Conservation (phyloP, 306 rosid species). For the Malus sieversii region DNA sequence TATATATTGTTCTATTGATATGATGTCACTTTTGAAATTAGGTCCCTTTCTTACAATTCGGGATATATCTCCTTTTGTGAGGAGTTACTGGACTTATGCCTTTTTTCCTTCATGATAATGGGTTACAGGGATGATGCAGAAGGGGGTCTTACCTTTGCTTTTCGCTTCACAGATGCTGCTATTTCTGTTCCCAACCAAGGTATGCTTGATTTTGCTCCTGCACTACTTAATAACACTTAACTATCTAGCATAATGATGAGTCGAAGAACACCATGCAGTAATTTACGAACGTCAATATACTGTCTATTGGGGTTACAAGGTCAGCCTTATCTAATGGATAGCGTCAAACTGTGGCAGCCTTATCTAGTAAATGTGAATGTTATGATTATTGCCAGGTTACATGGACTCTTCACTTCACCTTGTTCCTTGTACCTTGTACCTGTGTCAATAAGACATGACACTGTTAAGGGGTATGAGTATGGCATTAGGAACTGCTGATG, state of each 20-base stretch:
- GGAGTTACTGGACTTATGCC: background rate
- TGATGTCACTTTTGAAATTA: background rate
- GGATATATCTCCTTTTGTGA: background rate
- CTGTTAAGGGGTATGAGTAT: background rate
- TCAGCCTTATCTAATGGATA: background rate
- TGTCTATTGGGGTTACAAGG: background rate
- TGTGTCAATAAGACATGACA: background rate
- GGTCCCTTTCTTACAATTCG: background rate
- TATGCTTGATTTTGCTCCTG: conserved; percentile 18
- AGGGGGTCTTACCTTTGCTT: conserved; percentile 94
- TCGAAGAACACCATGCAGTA: background rate
- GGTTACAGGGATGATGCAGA: conserved; percentile 73
- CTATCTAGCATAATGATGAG: background rate
- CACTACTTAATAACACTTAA: background rate
- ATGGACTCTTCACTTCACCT: background rate
- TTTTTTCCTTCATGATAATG: conserved; percentile 14
- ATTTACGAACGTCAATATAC: background rate
- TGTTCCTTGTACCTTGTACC: background rate
- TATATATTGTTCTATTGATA: background rate
- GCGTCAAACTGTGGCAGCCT: background rate
- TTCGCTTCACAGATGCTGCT: conserved; percentile 94
- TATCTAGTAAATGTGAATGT: background rate
- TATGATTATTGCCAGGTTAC: background rate
- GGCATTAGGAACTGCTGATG: background rate
- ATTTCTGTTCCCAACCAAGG: conserved; percentile 85